These are phyloP conservation scores for Candida sonorensis DNA, from an alignment of 805 yeast species.

Conservation along the genomic window DNA sequence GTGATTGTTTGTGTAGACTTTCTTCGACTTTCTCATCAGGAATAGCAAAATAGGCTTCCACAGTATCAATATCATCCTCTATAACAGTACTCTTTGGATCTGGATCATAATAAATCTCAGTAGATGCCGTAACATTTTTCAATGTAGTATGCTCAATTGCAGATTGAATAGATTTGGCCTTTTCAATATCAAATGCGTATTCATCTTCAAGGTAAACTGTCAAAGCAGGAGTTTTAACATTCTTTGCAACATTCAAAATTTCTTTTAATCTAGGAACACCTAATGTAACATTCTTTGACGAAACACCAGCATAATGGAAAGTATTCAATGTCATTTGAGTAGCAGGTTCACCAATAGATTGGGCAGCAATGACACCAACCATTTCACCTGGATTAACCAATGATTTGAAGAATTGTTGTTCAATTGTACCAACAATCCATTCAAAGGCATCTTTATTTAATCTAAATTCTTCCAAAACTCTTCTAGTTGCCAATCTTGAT, in stretches of 20 bases:
- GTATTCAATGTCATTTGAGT: slow-evolving; percentile 98
- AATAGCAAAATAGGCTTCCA: slow-evolving; percentile 93
- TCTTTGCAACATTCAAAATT: slow-evolving; percentile 96
- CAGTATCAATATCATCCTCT: slow-evolving; percentile 94
- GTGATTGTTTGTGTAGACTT: slow-evolving; percentile 89
- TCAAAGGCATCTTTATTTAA: slow-evolving; percentile 81
- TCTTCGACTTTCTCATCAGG: slow-evolving; percentile 97
- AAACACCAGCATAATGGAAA: slow-evolving; percentile 97
- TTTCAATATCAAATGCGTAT: slow-evolving; percentile 81
- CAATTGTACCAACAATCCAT: slow-evolving; percentile 94
- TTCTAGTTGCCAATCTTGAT: slow-evolving; percentile 84
- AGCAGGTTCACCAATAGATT: slow-evolving; percentile 98
- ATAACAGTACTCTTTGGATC: slow-evolving; percentile 97
- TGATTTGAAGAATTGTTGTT: slow-evolving; percentile 86
- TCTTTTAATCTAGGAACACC: slow-evolving; percentile 98
- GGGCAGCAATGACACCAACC: slow-evolving; percentile 97
- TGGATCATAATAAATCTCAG: slow-evolving; percentile 96
- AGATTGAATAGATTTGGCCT: slow-evolving; percentile 91
- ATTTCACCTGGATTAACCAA: slow-evolving; percentile 96
- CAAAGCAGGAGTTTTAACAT: slow-evolving; percentile 98
- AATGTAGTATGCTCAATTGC: slow-evolving; percentile 95
- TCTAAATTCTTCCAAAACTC: slow-evolving; percentile 87
- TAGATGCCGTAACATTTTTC: slow-evolving; percentile 92
- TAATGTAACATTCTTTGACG: slow-evolving; percentile 90
- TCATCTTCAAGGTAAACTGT: slow-evolving; percentile 86